Evolutionary conservation across 306 rosid genomes (phyloP), one percentile per base, ranked within the genome.

Genomic region (Lathyrus aphaca): DNA sequence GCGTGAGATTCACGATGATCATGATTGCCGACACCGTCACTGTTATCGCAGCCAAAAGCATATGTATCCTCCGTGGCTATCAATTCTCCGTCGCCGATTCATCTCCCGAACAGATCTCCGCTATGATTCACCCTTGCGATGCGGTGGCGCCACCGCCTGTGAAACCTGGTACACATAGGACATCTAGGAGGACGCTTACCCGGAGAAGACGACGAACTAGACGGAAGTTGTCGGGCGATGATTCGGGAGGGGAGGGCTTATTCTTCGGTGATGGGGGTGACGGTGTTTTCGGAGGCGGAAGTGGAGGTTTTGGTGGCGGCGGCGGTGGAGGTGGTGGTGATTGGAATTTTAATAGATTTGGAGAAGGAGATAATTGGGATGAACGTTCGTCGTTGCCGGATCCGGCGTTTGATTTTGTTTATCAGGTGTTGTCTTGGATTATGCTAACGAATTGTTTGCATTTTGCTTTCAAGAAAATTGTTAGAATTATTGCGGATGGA

Each of bases 391-490:
- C 96, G 4, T 45, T 82, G 67, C 79, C 86, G 5, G 95, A 87
- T 51, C 94, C 97, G 12, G 96, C 97, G 3, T 82, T 88, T 21
- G 87, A 90, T 82, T 93, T 93, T 55, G 87, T 93, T 56, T 93
- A 90, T 76, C 88, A 88, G 81, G 96, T 88, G 76, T 70, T 93
- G 18, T 87, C 86, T 11, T 90, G 97, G 97, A 90, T 93, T 37
- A 86, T 86, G 76, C 89, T 93, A 0, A 86, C 90, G 69, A 90
- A 88, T 71, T 93, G 98, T 65, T 68, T 93, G 79, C 95, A 90
- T 77, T 93, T 88, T 68, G 88, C 98, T 10, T 74, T 90, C 68
- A 88, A 93, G 79, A 93, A 74, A 65, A 83, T 93, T 15, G 62
- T 87, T 74, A 83, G 89, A 65, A 83, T 84, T 62, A 57, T 77